Base-by-base conservation (phyloP, 352 stramenopile genomes). In the Phytophthora boehmeriae region DNA sequence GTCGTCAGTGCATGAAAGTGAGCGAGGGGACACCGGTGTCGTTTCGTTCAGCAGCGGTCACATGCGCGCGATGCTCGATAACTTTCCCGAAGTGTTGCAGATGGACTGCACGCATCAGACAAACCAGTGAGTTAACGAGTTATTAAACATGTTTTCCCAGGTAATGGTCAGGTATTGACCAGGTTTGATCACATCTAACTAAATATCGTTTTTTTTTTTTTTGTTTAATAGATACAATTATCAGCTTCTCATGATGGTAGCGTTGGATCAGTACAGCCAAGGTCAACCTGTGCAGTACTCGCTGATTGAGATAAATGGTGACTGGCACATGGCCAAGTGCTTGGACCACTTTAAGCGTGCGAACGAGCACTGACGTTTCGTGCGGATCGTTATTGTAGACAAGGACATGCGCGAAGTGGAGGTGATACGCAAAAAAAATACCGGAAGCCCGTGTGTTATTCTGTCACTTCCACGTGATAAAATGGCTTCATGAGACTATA, bases 381-480 rank as follows among this genome's bases (percentile, higher is more conserved):
- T 66, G 0, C 35, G 34, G 1, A 60, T 60, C 11, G 35, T 44
- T 0, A 66, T 54, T 19, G 48, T 51, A 2, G 48, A 59, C 16
- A 65, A 65, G 17, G 57, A 65, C 30, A 50, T 59, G 30, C 9
- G 25, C 5, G 57, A 54, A 6, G 41, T 54, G 0, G 39, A 54
- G 2, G 22, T 64, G 1, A 42, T 64, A 2, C 2, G n/a, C 0
- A 23, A 48, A 30, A 65, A 58, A 17, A 19, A n/a, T 65, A 1
- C 48, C 22, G 2, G 42, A 55, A 23, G 42, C 23, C 0, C 16
- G 48, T 1, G 25, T 46, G 0, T 20, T 63, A 4, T 13, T 39
- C 3, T 59, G 58, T 42, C 58, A 59, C 19, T 59, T 66, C 25
- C 42, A 52, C 11, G 49, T 54, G 1, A 59, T 66, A 4, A 66